Evolutionary conservation across 164 flowering plant genomes (phyloP).

Genomic region (Magnolia sinica): DNA sequence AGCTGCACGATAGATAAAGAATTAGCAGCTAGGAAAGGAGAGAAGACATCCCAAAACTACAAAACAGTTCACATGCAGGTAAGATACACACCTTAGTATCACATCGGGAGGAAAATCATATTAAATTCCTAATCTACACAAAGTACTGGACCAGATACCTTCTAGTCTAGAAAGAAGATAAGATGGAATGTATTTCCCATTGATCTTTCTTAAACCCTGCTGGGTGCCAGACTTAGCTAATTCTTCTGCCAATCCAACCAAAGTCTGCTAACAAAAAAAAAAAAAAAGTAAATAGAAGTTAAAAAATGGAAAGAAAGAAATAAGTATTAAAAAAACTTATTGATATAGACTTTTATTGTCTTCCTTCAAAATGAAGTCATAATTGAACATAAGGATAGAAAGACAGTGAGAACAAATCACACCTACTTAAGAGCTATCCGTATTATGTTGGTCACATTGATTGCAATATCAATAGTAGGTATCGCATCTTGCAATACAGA

Average conservation of each 20-base stretch:
- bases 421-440: too few species aligned
- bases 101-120: not conserved
- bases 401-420: too few species aligned
- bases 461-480: too few species aligned
- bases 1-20: conserved; percentile 33
- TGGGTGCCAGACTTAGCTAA: conserved; percentile 53
- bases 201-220: conserved; percentile 71
- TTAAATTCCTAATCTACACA: not conserved
- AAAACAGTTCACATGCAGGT: not conserved
- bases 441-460: too few species aligned
- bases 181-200: conserved; percentile 83
- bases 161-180: conserved; percentile 71
- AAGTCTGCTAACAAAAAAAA: conserved; percentile 39
- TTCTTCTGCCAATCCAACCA: conserved; percentile 75
- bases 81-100: not conserved
- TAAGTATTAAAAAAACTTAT: not conserved
- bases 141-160: conserved; percentile 36
- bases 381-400: too few species aligned
- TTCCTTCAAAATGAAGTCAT: too few species aligned
- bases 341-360: too few species aligned
- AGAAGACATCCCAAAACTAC: not conserved
- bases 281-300: not conserved
- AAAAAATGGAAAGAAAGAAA: not conserved
- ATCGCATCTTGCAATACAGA: too few species aligned
- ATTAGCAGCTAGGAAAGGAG: not conserved